phyloP scores from a whole-genome alignment of 2,329 filamentous ascomycete genomes.

The Sphaerulina vaccinii region DNA sequence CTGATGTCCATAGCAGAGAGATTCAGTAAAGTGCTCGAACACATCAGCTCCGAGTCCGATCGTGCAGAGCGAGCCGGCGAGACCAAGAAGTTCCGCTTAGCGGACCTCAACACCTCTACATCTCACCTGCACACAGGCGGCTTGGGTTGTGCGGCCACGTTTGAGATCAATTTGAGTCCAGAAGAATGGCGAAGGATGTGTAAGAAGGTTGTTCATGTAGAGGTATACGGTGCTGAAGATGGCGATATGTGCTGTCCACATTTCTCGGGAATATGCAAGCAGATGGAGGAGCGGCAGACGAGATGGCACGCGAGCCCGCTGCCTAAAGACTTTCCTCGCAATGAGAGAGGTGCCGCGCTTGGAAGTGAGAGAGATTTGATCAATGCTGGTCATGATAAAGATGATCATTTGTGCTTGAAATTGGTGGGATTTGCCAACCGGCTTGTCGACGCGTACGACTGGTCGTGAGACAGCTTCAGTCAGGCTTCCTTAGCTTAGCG shows the following conservation, averaged over 20 bases:
- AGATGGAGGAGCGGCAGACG: constrained; percentile 44
- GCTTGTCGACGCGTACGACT: constrained; percentile 32
- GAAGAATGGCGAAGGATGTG: constrained; percentile 46
- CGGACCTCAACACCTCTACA: constrained; percentile 42
- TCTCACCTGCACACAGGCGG: constrained; percentile 46
- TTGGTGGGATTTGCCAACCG: constrained; percentile 26
- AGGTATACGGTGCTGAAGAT: constrained; percentile 41
- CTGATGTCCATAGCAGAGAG: constrained; percentile 44
- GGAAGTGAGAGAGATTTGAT: neutral
- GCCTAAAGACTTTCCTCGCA: constrained; percentile 27
- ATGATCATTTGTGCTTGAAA: constrained; percentile 36
- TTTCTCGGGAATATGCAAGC: constrained; percentile 39
- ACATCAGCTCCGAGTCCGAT: constrained; percentile 43
- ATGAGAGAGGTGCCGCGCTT: constrained; percentile 19
- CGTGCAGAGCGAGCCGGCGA: constrained; percentile 33
- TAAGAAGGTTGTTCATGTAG: constrained; percentile 47
- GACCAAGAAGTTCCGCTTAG: constrained; percentile 46
- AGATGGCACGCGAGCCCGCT: constrained; percentile 40
- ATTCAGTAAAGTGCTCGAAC: constrained; percentile 42
- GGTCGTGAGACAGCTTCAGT: constrained; percentile 20
- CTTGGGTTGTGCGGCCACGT: constrained; percentile 45
- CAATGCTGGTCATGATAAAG: constrained; percentile 8
- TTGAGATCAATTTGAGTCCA: constrained; percentile 46
- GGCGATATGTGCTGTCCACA: constrained; percentile 33
- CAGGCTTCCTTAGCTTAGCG: constrained; percentile 50